Percentiles rank a stretch among this genome's conserved stretches.
Conservation (phyloP, 1,284 basidiomycete genomes). For the Marasmius fiardii region DNA sequence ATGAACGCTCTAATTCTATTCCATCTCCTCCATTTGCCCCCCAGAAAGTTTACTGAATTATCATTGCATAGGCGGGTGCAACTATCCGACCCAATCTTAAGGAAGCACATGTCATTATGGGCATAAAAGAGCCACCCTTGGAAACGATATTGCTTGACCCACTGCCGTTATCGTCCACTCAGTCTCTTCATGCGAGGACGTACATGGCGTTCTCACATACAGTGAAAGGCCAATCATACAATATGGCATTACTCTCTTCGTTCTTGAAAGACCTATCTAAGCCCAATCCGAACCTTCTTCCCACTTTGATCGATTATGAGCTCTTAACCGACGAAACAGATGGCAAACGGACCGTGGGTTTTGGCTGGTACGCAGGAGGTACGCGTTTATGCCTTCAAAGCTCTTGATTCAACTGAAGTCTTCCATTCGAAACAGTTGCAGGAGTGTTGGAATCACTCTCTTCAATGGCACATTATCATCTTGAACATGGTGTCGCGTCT, state of each 20-base stretch:
- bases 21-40: background rate
- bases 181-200: slow-evolving; percentile 38
- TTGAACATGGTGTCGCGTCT: slow-evolving; percentile 75
- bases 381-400: slow-evolving; percentile 18
- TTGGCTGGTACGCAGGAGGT: slow-evolving; percentile 90
- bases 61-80: slow-evolving; percentile 66
- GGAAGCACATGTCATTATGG: slow-evolving; percentile 73
- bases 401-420: background rate
- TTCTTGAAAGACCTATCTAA: slow-evolving; percentile 42
- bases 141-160: slow-evolving; percentile 52
- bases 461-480: slow-evolving; percentile 74
- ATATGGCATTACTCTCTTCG: slow-evolving; percentile 71
- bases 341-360: slow-evolving; percentile 80
- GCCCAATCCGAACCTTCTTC: slow-evolving; percentile 11
- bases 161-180: slow-evolving; percentile 16
- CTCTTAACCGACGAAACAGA: slow-evolving; percentile 56
- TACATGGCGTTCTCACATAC: slow-evolving; percentile 92
- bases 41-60: slow-evolving; percentile 4
- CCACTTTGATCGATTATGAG: slow-evolving; percentile 82
- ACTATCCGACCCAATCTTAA: slow-evolving; percentile 54
- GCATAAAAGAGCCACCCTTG: slow-evolving; percentile 86
- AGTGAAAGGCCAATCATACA: slow-evolving; percentile 83
- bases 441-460: slow-evolving; percentile 81
- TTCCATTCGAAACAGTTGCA: slow-evolving; percentile 50
- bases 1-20: background rate